Base-by-base conservation (phyloP, 129 eudicot genomes). In the Helianthus tuberosus region DNA sequence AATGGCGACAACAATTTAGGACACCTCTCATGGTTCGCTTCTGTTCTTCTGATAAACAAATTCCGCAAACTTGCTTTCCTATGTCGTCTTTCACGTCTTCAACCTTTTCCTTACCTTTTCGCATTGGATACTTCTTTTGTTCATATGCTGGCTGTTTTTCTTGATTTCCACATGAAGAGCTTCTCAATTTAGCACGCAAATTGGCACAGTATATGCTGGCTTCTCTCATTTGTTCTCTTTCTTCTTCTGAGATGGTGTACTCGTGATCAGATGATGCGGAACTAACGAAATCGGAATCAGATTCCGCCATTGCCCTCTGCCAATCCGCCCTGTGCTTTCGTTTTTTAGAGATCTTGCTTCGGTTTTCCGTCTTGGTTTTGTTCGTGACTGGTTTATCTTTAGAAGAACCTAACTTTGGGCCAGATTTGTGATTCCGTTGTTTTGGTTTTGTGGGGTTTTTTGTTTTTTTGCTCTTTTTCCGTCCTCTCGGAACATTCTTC, bases 31-130 rank as follows among this genome's bases (percentile, higher is more conserved):
- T 77, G 3, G 96, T 86, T 76, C 83, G 85, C 80, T 88, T 94
- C 32, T 81, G 97, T 79, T 94, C 97, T 84, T 91, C 97, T 43
- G 97, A 86, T 53, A 94, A 77, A 75, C 99, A 94, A 50, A 94
- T 91, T 20, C 99, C 99, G 78, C 99, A 94, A 59, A 94, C 96
- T 81, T 89, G 99, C 79, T 91, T 91, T 66, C 87, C 89, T 54
- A 49, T 60, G 75, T 84, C 93, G 52, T 73, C 80, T 75, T 90
- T 83, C 51, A 76, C 5, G 13, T 84, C 88, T 82, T 75, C 91
- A 46, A 75, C 73, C 85, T 91, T 94, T 52, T 88, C 91, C 78
- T 94, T 94, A 25, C 97, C 99, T 81, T 88, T 94, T 61, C 90
- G 78, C 71, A 47, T 74, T 10, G 80, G 85, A 71, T 79, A 72